A percentile compares a stretch with the other conserved stretches of the same genome.
phyloP scores from a whole-genome alignment of 1,284 basidiomycete genomes.

The Cutaneotrichosporon cavernicola region DNA sequence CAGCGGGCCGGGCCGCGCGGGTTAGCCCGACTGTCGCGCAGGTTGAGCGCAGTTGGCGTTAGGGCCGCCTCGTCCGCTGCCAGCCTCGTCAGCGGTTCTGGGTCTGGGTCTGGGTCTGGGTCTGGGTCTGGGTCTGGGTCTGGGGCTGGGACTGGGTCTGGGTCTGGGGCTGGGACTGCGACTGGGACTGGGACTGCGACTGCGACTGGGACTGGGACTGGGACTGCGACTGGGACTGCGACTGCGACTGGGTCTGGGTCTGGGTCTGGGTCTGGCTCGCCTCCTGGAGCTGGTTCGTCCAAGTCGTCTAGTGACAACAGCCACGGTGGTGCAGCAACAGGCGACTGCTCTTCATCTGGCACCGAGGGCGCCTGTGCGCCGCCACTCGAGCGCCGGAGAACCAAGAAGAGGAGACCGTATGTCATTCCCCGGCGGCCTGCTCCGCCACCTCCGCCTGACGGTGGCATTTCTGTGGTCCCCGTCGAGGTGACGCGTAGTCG shows the following conservation, averaged over 20 bases:
- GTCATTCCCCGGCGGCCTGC: conserved; percentile 40
- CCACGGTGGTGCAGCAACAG: neutral
- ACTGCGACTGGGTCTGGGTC: neutral
- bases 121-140: neutral
- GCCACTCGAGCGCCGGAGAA: neutral
- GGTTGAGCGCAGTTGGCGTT: conserved; percentile 4
- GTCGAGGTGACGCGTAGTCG: conserved; percentile 11
- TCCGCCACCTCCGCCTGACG: conserved; percentile 32
- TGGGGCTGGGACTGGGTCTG: neutral
- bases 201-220: too few species aligned
- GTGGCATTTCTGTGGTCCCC: conserved; percentile 3
- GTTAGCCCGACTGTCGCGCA: neutral
- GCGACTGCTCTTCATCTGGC: neutral
- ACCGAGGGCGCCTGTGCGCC: neutral
- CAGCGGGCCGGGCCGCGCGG: neutral
- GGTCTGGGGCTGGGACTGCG: too few species aligned
- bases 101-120: neutral
- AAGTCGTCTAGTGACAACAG: conserved; percentile 1
- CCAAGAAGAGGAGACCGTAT: conserved; percentile 36
- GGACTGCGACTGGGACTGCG: too few species aligned
- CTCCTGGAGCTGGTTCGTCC: neutral
- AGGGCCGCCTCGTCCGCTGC: conserved; percentile 11
- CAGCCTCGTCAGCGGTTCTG: neutral
- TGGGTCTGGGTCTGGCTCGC: neutral
- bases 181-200: too few species aligned